A percentile compares a stretch with the other conserved stretches of the same genome.
Conservation (phyloP, 2,329 filamentous ascomycete genomes). For the Elsinoe arachidis region DNA sequence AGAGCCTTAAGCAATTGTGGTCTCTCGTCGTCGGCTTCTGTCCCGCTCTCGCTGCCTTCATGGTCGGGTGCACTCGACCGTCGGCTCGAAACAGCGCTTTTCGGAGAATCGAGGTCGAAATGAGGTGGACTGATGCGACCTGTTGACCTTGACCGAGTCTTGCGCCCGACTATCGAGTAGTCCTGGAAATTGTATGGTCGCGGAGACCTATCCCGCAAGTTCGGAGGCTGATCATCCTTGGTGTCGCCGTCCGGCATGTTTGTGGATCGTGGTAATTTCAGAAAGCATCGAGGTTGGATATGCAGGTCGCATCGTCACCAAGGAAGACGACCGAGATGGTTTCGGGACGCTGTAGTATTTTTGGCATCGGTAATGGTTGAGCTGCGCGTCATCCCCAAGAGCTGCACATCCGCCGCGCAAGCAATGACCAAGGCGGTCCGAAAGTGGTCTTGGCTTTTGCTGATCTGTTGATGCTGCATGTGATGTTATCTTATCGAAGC, state of each 20-base stretch:
- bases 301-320: neutral
- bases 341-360: neutral
- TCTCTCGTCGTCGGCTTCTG: constrained; percentile 90
- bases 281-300: neutral
- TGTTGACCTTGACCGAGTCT: constrained; percentile 1
- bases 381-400: constrained; percentile 11
- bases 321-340: neutral
- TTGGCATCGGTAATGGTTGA: neutral
- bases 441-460: neutral
- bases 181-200: constrained; percentile 11
- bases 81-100: neutral
- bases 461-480: neutral
- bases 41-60: constrained; percentile 69
- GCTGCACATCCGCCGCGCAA: neutral
- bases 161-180: neutral
- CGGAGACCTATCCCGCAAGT: constrained; percentile 11
- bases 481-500: constrained; percentile 2
- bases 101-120: neutral
- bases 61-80: constrained; percentile 10
- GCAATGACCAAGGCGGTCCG: neutral
- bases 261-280: neutral
- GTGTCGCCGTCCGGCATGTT: constrained; percentile 1
- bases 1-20: constrained; percentile 64
- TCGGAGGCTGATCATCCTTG: constrained; percentile 1
- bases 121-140: neutral